Evolutionary conservation across 805 yeast species (phyloP), one percentile per base, ranked within the genome.

Genomic region (Pichia insulana): DNA sequence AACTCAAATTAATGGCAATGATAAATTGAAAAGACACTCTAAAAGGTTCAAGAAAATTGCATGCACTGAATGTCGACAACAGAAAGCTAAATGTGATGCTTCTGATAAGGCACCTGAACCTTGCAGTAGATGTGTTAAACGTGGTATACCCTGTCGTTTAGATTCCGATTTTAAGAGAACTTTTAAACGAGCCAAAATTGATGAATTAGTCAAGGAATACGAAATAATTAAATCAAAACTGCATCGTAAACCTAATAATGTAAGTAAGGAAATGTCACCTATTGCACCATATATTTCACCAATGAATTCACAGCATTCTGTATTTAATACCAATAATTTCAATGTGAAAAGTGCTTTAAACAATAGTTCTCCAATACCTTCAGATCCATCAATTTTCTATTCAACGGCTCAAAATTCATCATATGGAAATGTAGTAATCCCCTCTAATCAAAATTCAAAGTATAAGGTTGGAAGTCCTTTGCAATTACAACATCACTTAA

Each of bases 1-100:
- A 11, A 18, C 12, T 17, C 19, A 37, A 15, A 17, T 31, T 8
- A 16, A 19, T 25, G 26, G 42, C 10, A 47, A 42, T 17, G 10
- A 30, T 17, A n/a, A 39, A 32, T 18, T 12, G 13, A 28, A 28
- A 5, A 28, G 15, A 28, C 25, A 22, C 8, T 26, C 38, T 7
- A 39, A 39, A 32, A 46, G 39, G 35, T 45, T 40, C n/a, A 81
- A 79, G 58, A 70, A 78, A 43, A 76, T 88, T 58, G 97, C 97
- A 0, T 92, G 98, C 67, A 87, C 86, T 1, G 96, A 90, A 55
- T 92, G 98, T 58, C 75, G 97, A 12, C 97, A 92, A 62, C 98
- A 90, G 59, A 92, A 92, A 63, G 81, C 88, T 30, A 76, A 79
- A 54, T 89, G 97, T 64, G 95, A 89, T 63, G 94, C 96, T 11